Percentiles rank a stretch among this genome's conserved stretches.
Conservation (phyloP, 352 stramenopile species). For the Thraustochytrium striatum region DNA sequence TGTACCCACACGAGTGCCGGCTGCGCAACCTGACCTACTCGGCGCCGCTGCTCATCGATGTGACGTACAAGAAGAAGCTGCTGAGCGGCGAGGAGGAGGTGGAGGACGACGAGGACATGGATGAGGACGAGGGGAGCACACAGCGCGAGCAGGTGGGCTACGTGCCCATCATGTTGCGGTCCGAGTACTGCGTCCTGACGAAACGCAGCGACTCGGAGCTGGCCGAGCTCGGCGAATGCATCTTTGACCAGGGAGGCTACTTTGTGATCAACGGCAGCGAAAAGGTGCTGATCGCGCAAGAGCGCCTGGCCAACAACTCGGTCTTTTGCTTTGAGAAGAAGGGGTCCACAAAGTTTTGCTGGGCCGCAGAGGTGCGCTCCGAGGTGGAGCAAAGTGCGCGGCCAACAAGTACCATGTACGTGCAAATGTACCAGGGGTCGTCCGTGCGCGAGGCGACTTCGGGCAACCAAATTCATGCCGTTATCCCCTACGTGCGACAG, state of each 20-base stretch:
- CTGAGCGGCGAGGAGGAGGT: slow-evolving; percentile 34
- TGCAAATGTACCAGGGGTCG: slow-evolving; percentile 97
- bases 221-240: slow-evolving; percentile 93
- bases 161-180: slow-evolving; percentile 88
- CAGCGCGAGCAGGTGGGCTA: slow-evolving; percentile 73
- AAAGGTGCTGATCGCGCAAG: slow-evolving; percentile 98
- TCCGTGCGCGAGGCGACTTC: slow-evolving; percentile 86
- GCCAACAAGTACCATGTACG: slow-evolving; percentile 93
- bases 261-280: slow-evolving; percentile 98
- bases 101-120: slow-evolving; percentile 26
- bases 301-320: slow-evolving; percentile 99
- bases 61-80: slow-evolving; percentile 86
- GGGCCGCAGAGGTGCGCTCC: slow-evolving; percentile 64
- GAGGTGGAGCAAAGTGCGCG: slow-evolving; percentile 91
- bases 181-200: slow-evolving; percentile 81
- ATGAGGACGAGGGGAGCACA: slow-evolving; percentile 28
- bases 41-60: slow-evolving; percentile 96
- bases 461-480: slow-evolving; percentile 95
- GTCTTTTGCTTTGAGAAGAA: slow-evolving; percentile 99
- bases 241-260: slow-evolving; percentile 99
- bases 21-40: slow-evolving; percentile 98
- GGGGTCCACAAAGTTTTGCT: slow-evolving; percentile 89
- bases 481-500: slow-evolving; percentile 95
- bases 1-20: slow-evolving; percentile 97
- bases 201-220: slow-evolving; percentile 86